Conservation (phyloP, 1,139 yeast species). For the Pichia sp. region DNA sequence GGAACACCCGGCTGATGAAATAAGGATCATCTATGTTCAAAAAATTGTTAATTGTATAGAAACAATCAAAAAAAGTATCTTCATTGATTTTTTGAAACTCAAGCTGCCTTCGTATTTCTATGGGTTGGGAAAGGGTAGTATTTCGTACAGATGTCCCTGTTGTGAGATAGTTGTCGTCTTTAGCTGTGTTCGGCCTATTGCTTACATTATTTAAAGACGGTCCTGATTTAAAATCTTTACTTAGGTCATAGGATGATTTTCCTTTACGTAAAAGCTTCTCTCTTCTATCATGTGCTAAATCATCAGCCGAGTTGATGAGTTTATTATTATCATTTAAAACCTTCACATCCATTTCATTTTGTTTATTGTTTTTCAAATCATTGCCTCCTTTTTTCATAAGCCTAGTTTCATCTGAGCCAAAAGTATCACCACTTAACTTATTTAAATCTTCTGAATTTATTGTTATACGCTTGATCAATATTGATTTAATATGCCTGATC, state of each 20-base stretch:
- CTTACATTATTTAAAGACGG: too few relatives aligned
- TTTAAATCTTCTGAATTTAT: background rate
- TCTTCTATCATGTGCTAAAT: background rate
- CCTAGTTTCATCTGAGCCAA: background rate
- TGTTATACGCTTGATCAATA: slow-evolving; percentile 17
- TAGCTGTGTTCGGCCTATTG: background rate
- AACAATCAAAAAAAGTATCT: slow-evolving; percentile 33
- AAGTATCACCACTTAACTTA: background rate
- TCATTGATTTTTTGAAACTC: slow-evolving; percentile 31
- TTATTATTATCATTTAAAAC: background rate
- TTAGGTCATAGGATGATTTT: slow-evolving; percentile 6
- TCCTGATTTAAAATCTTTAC: background rate
- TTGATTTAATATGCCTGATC: slow-evolving; percentile 20
- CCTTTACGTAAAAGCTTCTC: background rate
- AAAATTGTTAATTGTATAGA: slow-evolving; percentile 36
- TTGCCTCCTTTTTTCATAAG: background rate
- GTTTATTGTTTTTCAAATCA: background rate
- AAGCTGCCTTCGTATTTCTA: slow-evolving; percentile 31
- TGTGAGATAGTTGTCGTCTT: background rate
- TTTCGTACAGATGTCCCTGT: background rate
- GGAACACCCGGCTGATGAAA: slow-evolving; percentile 39
- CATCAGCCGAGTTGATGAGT: background rate
- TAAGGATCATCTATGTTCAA: slow-evolving; percentile 33
- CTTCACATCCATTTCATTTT: too few relatives aligned
- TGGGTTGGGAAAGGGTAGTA: slow-evolving; percentile 1